Evolutionary conservation across 257 asterid genomes (phyloP).

Genomic region (Nicotiana otophora): DNA sequence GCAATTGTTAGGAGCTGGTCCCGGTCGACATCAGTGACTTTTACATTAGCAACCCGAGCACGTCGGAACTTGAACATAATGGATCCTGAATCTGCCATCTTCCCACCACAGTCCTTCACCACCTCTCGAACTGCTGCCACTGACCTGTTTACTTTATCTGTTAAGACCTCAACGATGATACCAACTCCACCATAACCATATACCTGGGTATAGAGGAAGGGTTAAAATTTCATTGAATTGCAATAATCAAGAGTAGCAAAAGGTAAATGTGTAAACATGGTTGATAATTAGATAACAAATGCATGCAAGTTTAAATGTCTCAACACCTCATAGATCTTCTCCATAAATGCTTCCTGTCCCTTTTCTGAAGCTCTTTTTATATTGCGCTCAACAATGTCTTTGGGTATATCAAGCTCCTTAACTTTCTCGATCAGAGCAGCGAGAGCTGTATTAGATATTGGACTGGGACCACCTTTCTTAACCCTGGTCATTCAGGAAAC

Average conservation of each 20-base stretch:
- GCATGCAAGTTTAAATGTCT: not conserved
- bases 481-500: constrained; percentile 41
- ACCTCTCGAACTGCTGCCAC: constrained; percentile 70
- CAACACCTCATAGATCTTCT: constrained; percentile 78
- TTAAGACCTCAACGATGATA: constrained; percentile 69
- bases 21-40: constrained; percentile 55
- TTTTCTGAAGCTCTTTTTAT: constrained; percentile 89
- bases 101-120: constrained; percentile 73
- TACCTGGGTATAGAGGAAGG: constrained; percentile 34
- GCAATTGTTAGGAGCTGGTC: constrained; percentile 74
- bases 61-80: constrained; percentile 78
- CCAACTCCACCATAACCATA: constrained; percentile 97
- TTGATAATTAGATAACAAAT: not conserved
- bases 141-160: constrained; percentile 80
- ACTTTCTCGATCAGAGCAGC: constrained; percentile 78
- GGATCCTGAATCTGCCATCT: constrained; percentile 96
- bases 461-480: constrained; percentile 79
- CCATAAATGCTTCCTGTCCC: constrained; percentile 81
- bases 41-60: constrained; percentile 66
- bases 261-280: not conserved
- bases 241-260: not conserved
- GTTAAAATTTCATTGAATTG: not conserved
- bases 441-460: constrained; percentile 68
- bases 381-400: constrained; percentile 79
- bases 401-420: constrained; percentile 88